Percentiles rank a stretch among this genome's conserved stretches.
Conservation (phyloP, 148 eudicot genomes). For the Selenicereus undatus region DNA sequence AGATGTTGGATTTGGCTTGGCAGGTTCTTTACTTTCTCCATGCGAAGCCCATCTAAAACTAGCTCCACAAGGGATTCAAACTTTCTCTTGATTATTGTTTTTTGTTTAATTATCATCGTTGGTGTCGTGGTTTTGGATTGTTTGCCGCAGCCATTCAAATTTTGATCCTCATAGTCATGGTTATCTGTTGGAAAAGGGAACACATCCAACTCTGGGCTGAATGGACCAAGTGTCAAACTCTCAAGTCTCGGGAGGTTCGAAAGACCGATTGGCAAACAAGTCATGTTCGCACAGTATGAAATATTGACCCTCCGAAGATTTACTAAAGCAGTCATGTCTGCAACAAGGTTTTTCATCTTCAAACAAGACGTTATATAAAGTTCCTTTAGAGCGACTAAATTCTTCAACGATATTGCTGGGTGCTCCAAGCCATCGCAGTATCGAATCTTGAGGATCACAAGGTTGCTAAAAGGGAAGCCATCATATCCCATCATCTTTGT, state of each 20-base stretch:
- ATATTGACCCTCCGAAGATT: neutral
- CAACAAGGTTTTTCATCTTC: neutral
- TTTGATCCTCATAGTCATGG: neutral
- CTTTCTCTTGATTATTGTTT: neutral
- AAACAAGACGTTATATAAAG: neutral
- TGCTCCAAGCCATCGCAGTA: neutral
- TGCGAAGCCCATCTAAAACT: neutral
- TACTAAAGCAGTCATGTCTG: neutral
- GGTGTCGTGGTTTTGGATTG: neutral
- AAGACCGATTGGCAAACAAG: neutral
- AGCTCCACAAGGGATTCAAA: neutral
- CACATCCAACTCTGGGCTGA: neutral
- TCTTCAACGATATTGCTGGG: neutral
- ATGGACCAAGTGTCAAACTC: neutral
- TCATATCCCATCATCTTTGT: neutral
- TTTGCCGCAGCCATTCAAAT: neutral
- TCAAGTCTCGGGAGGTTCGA: neutral
- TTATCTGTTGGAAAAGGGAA: neutral
- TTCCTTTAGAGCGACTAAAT: neutral
- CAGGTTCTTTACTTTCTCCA: constrained; percentile 3
- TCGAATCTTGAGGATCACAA: neutral
- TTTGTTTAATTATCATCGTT: neutral
- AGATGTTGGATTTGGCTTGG: neutral
- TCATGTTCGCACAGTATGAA: neutral
- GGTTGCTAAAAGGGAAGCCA: neutral